Conservation (phyloP, 345 rosid species). For the Lumnitzera littorea region DNA sequence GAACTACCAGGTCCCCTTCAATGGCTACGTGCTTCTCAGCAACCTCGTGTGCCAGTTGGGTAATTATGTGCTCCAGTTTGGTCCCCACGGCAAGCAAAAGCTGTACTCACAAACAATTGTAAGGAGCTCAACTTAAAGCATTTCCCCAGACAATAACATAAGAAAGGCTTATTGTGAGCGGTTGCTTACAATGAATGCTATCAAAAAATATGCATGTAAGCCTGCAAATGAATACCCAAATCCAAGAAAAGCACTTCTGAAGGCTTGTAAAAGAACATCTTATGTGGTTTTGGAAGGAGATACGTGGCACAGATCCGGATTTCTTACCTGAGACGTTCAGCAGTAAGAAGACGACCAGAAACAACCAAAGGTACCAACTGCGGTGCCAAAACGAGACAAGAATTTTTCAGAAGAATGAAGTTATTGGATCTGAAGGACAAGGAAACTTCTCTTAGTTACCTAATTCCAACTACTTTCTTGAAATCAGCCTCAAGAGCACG, state of each 20-base stretch:
- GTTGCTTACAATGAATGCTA: constrained; percentile 56
- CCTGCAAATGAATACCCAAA: constrained; percentile 28
- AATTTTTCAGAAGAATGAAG: no score
- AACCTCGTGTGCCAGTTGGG: constrained; percentile 60
- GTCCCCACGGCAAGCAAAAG: constrained; percentile 72
- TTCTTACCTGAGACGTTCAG: constrained; percentile 55
- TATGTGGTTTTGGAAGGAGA: no score
- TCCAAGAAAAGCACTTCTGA: background rate
- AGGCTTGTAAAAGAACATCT: no score
- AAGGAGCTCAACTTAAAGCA: no score
- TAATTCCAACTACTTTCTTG: constrained; percentile 87
- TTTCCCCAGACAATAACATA: background rate
- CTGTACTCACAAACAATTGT: constrained; percentile 16
- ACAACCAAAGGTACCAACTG: constrained; percentile 97
- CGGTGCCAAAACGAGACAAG: background rate
- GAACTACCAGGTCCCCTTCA: constrained; percentile 60
- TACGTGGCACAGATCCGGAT: background rate
- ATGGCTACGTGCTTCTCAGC: constrained; percentile 62
- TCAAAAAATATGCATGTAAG: constrained; percentile 79
- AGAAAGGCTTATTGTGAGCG: no score
- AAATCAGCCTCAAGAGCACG: constrained; percentile 95
- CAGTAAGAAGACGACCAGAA: constrained; percentile 68
- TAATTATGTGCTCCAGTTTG: constrained; percentile 69
- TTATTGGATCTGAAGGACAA: background rate
- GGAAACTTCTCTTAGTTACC: constrained; percentile 23